phyloP scores from a whole-genome alignment of 345 rosid species.

The Boechera stricta region DNA sequence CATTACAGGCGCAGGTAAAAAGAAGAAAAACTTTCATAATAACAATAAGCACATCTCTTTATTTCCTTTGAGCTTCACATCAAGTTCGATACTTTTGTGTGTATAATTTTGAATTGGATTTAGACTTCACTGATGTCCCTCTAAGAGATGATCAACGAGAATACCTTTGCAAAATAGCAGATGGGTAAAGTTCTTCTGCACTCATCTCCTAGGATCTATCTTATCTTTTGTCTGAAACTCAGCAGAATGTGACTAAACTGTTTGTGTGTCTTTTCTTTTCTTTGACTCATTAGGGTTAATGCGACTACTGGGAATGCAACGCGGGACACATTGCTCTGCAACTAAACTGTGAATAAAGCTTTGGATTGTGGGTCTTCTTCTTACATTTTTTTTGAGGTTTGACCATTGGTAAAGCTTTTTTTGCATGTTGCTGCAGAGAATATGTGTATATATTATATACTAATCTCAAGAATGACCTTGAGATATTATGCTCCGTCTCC shows the following conservation, averaged over 20 bases:
- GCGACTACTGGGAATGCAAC: conserved; percentile 81
- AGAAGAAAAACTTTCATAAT: neutral
- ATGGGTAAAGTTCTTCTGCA: conserved; percentile 58
- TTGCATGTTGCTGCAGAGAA: conserved; percentile 11
- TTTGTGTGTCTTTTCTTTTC: neutral
- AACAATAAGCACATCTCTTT: conserved; percentile 17
- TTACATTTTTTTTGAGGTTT: neutral
- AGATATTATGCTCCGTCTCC: conserved; percentile 15
- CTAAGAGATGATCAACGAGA: conserved; percentile 87
- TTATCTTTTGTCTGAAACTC: neutral
- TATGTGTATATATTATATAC: conserved; percentile 12
- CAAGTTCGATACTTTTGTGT: conserved; percentile 8
- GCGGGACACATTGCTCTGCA: conserved; percentile 81
- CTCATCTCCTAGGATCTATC: conserved; percentile 12
- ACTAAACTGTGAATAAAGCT: conserved; percentile 45
- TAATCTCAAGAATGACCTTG: conserved; percentile 15
- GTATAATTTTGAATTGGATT: conserved; percentile 11
- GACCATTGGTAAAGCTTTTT: conserved; percentile 18
- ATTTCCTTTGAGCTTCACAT: conserved; percentile 1
- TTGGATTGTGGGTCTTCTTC: conserved; percentile 27
- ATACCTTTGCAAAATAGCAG: conserved; percentile 85
- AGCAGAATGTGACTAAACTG: neutral
- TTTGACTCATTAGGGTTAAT: conserved; percentile 60
- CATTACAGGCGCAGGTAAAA: conserved; percentile 83
- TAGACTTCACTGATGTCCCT: conserved; percentile 97